Percentiles rank a stretch among this genome's conserved stretches.
Conservation (phyloP, 148 eudicot species). For the Rhododendron griersonianum region DNA sequence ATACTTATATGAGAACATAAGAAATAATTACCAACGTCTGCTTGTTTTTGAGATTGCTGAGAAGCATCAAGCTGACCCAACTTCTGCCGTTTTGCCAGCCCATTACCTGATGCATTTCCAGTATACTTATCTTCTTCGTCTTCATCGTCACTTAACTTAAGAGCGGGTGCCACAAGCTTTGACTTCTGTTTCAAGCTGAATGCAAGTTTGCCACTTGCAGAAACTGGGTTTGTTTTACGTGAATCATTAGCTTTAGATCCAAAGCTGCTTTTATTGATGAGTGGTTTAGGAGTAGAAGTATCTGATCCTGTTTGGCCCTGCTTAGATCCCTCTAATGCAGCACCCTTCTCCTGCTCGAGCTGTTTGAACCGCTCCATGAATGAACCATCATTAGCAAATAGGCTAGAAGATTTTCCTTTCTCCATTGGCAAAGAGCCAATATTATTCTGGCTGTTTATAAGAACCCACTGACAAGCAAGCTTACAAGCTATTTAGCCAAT, state of each 20-base stretch:
- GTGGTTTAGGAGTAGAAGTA: slow-evolving; percentile 39
- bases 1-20: slow-evolving; percentile 10
- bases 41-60: slow-evolving; percentile 25
- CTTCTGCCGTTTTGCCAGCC: slow-evolving; percentile 41
- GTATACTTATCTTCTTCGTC: slow-evolving; percentile 40
- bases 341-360: slow-evolving; percentile 58
- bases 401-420: slow-evolving; percentile 54
- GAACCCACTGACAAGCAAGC: slow-evolving; percentile 49
- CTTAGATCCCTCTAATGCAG: slow-evolving; percentile 32
- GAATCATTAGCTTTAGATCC: slow-evolving; percentile 34
- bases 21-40: slow-evolving; percentile 56
- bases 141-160: slow-evolving; percentile 77
- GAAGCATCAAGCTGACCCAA: slow-evolving; percentile 29
- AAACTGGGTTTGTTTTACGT: slow-evolving; percentile 24
- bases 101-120: slow-evolving; percentile 29
- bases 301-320: slow-evolving; percentile 25
- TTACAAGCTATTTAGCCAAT: slow-evolving; percentile 39
- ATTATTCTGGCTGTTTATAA: slow-evolving; percentile 37
- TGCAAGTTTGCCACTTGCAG: slow-evolving; percentile 81
- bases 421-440: slow-evolving; percentile 51
- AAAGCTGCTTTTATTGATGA: slow-evolving; percentile 35
- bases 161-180: slow-evolving; percentile 70
- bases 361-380: slow-evolving; percentile 96
- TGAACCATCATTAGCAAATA: slow-evolving; percentile 90
- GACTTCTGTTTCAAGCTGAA: slow-evolving; percentile 92